These are phyloP conservation scores for Trametes cinnabarina DNA, from an alignment of 768 basidiomycete species.

Conservation along the genomic window DNA sequence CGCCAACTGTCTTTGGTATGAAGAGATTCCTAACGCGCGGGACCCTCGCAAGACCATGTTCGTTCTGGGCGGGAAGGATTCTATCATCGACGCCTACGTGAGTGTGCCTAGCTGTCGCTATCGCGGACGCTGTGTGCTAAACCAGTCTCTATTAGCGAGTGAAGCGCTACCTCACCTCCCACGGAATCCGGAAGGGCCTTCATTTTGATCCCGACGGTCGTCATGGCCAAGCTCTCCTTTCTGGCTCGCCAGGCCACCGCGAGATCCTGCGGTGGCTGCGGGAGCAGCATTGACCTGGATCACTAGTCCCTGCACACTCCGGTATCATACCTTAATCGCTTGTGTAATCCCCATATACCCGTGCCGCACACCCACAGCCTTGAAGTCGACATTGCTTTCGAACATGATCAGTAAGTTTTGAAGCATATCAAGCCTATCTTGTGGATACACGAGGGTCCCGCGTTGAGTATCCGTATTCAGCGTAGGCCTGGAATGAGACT, in stretches of 20 bases:
- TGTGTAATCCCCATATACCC: constrained; percentile 3
- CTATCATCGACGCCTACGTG: constrained; percentile 73
- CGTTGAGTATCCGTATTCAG: background rate
- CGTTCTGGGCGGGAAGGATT: constrained; percentile 80
- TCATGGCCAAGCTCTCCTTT: constrained; percentile 61
- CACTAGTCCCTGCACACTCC: no score
- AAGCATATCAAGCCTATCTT: no score
- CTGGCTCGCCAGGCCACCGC: constrained; percentile 49
- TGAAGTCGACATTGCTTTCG: background rate
- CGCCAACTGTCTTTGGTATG: constrained; percentile 85
- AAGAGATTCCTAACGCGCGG: constrained; percentile 80
- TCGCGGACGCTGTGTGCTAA: background rate
- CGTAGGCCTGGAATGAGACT: constrained; percentile 1
- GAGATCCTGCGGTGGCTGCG: constrained; percentile 65
- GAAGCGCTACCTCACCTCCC: constrained; percentile 68
- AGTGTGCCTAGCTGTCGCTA: constrained; percentile 9
- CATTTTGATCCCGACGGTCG: constrained; percentile 60
- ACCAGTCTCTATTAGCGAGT: constrained; percentile 49
- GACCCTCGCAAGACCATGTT: constrained; percentile 67
- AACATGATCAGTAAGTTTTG: no score
- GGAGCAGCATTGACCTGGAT: constrained; percentile 10
- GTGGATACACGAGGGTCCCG: no score
- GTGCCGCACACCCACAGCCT: background rate
- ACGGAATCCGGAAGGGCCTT: constrained; percentile 67
- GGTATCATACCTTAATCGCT: no score